Evolutionary conservation across 2,329 filamentous ascomycete species (phyloP), one percentile per base, ranked within the genome.

Genomic region (Ceratocystiopsis brevicomis): DNA sequence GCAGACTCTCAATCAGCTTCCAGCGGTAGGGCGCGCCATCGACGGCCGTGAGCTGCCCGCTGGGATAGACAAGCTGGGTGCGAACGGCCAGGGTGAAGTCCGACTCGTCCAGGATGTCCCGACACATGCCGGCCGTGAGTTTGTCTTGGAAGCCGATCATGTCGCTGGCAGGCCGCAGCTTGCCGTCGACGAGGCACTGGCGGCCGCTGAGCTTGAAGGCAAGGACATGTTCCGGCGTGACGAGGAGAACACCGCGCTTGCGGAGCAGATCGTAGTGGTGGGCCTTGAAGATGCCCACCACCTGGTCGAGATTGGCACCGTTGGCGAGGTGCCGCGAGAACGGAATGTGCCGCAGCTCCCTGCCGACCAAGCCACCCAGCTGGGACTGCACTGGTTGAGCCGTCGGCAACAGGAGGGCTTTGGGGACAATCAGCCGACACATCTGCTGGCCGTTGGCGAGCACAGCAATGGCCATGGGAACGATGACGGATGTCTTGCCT

Each of bases 71-170:
- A 0, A 77, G 54, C 45, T 77, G 70, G 0, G 68, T 73, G 33
- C 65, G 66, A 0, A 67, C 61, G 0, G 65, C 65, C 0, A 77
- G 54, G 0, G 67, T 74, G 36, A 67, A 62, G 47, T 76, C 72
- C 2, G 66, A 77, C 51, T 82, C 78, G 47, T 82, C 78, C 0
- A 82, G 56, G 0, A 82, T 61, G 51, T 83, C 77, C 0, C 76
- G 64, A 3, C 64, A 69, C 2, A 59, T 51, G 0, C 47, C 45
- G 6, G 16, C 12, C 3, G 68, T 58, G 6, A 81, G 53, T 60
- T 67, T 72, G 0, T 54, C 45, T 25, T 78, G 70, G 0, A 64
- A 61, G 0, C 56, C 53, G 2, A 77, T 57, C 64, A 81, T 71
- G 1, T 49, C 51, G 3, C 12, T 10, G 0, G 49, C 0, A 69